These are phyloP conservation scores for Lophium mytilinum DNA, from an alignment of 495 filamentous ascomycete species.

Conservation along the genomic window DNA sequence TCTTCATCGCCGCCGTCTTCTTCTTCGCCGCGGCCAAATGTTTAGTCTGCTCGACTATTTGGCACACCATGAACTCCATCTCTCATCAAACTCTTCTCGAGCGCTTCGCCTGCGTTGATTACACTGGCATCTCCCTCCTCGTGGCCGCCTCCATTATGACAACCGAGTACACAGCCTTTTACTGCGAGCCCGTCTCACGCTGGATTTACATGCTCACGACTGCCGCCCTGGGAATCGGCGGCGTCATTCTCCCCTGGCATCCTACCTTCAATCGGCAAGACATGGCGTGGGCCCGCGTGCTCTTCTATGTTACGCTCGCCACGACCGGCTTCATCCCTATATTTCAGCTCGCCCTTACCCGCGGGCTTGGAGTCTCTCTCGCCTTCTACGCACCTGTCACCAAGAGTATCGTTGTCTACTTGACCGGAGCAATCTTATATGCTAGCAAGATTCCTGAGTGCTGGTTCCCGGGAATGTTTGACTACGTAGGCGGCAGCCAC, in stretches of 20 bases:
- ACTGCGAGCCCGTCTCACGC: constrained; percentile 84
- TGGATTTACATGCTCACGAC: constrained; percentile 83
- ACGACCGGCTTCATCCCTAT: constrained; percentile 89
- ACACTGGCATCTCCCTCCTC: constrained; percentile 93
- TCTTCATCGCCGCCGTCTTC: constrained; percentile 85
- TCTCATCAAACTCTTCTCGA: constrained; percentile 84
- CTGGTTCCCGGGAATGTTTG: constrained; percentile 85
- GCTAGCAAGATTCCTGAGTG: constrained; percentile 91
- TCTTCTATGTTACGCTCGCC: constrained; percentile 81
- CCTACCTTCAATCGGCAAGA: constrained; percentile 88
- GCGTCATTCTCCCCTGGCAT: constrained; percentile 92
- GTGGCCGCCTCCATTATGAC: constrained; percentile 97
- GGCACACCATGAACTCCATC: constrained; percentile 98
- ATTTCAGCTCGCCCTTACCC: constrained; percentile 67
- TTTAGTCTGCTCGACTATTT: constrained; percentile 87
- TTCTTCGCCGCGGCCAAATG: constrained; percentile 97
- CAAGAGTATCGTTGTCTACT: constrained; percentile 79
- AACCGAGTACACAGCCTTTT: constrained; percentile 96
- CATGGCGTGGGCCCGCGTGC: constrained; percentile 85
- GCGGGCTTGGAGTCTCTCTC: constrained; percentile 63
- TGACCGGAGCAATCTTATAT: constrained; percentile 77
- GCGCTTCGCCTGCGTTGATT: constrained; percentile 95
- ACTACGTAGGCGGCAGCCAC: constrained; percentile 89
- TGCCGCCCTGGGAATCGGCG: constrained; percentile 70
- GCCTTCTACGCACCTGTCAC: constrained; percentile 86